Evolutionary conservation across 2,329 filamentous ascomycete species (phyloP).

Genomic region (Sporothrix curviconia): DNA sequence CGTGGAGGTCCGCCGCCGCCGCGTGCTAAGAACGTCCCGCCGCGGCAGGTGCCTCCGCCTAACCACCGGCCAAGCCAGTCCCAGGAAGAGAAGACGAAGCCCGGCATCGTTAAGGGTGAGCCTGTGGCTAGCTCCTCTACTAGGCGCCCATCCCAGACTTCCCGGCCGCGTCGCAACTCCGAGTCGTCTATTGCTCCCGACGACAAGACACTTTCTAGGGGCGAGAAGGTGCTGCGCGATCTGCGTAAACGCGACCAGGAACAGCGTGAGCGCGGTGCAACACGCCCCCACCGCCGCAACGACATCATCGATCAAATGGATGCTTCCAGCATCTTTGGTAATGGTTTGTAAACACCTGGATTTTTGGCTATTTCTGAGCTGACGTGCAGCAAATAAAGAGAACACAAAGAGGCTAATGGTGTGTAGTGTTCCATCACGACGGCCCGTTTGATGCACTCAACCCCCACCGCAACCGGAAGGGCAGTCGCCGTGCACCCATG

Average conservation of each 20-base stretch:
- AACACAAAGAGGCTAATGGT: no score
- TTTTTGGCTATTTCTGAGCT: no score
- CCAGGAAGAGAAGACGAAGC: conserved; percentile 51
- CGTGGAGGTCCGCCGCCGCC: conserved; percentile 35
- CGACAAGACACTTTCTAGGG: conserved; percentile 53
- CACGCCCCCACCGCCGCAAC: conserved; percentile 48
- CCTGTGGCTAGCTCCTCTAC: not conserved
- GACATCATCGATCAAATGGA: conserved; percentile 97
- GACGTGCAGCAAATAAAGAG: no score
- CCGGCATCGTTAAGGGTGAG: not conserved
- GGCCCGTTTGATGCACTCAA: conserved; percentile 96
- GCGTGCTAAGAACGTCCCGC: conserved; percentile 43
- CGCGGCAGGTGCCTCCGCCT: conserved; percentile 34
- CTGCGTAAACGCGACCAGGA: conserved; percentile 46
- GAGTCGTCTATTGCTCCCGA: conserved; percentile 65
- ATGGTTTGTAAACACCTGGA: conserved; percentile 65
- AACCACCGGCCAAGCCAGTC: conserved; percentile 57
- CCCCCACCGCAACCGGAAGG: conserved; percentile 84
- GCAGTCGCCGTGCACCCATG: conserved; percentile 81
- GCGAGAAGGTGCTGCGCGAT: conserved; percentile 47
- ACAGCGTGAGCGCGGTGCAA: conserved; percentile 43
- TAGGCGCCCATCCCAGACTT: conserved; percentile 27
- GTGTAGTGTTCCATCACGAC: conserved; percentile 87
- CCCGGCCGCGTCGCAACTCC: conserved; percentile 65
- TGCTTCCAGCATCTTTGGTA: conserved; percentile 91